Conservation (phyloP, 108 stramenopile genomes). For the Pseudonitzschia delicatissima region DNA sequence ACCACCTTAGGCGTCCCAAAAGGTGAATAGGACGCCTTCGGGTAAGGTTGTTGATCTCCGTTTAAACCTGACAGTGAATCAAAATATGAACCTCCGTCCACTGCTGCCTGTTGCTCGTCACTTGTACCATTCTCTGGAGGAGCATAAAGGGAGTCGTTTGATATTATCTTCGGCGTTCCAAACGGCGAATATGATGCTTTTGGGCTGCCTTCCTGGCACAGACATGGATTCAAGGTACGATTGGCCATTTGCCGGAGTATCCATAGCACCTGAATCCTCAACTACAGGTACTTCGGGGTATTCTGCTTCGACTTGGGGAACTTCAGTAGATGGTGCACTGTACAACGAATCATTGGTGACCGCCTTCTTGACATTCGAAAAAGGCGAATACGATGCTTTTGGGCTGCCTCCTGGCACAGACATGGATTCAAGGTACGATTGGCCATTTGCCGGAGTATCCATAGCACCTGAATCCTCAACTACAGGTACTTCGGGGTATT, state of each 20-base stretch:
- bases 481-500: not conserved
- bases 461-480: not conserved
- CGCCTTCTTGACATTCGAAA: not conserved
- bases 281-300: not conserved
- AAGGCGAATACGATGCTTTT: not conserved
- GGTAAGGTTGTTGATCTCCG: not conserved
- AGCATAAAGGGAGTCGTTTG: not conserved
- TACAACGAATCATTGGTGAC: not conserved
- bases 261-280: not conserved
- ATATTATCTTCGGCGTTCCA: not conserved
- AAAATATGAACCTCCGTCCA: not conserved
- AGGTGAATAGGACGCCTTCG: not conserved
- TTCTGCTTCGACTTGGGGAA: not conserved
- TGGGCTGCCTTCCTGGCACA: not conserved
- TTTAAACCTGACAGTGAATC: not conserved
- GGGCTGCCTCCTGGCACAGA: not conserved
- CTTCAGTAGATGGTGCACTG: not conserved
- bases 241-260: not conserved
- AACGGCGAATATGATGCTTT: not conserved
- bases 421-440: not conserved
- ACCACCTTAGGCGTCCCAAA: not conserved
- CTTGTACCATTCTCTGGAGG: not conserved
- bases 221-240: not conserved
- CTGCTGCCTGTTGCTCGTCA: not conserved
- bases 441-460: not conserved